Percentiles rank a stretch among this genome's conserved stretches.
These are phyloP conservation scores for Xylaria digitata DNA, from an alignment of 2,329 filamentous ascomycete genomes.

Conservation along the genomic window DNA sequence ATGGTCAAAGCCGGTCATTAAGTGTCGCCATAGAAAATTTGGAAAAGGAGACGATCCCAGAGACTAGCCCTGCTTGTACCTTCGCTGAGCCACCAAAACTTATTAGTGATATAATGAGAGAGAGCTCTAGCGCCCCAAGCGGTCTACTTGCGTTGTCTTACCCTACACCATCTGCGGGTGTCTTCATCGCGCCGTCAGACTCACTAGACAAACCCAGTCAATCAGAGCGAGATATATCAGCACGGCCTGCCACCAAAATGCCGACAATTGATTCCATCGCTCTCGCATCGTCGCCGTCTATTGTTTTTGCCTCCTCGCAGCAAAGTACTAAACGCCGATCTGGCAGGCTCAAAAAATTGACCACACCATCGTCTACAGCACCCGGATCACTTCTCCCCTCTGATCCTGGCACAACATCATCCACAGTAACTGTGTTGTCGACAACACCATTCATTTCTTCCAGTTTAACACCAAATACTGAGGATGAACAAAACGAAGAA, in stretches of 20 bases:
- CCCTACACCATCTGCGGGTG: slow-evolving; percentile 36
- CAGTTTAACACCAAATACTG: slow-evolving; percentile 45
- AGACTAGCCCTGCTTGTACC: slow-evolving; percentile 48
- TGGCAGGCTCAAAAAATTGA: slow-evolving; percentile 34
- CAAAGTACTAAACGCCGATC: slow-evolving; percentile 39
- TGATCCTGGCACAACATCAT: slow-evolving; percentile 43
- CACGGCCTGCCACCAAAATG: background rate
- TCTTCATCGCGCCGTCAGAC: slow-evolving; percentile 28
- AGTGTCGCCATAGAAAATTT: slow-evolving; percentile 23
- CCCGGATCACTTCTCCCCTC: slow-evolving; percentile 33
- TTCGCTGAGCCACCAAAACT: slow-evolving; percentile 41
- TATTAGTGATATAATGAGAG: slow-evolving; percentile 39
- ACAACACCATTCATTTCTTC: slow-evolving; percentile 46
- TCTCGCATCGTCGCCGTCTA: slow-evolving; percentile 41
- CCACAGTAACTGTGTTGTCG: slow-evolving; percentile 45
- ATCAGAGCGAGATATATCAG: slow-evolving; percentile 5
- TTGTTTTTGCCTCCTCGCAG: slow-evolving; percentile 45
- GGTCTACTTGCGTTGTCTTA: slow-evolving; percentile 40
- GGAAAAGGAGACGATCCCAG: slow-evolving; percentile 49
- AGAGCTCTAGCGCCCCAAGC: slow-evolving; percentile 41
- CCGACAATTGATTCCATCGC: slow-evolving; percentile 17
- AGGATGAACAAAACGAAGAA: slow-evolving; percentile 31
- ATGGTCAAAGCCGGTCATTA: slow-evolving; percentile 27
- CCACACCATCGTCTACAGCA: slow-evolving; percentile 41
- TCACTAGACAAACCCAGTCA: slow-evolving; percentile 12